Base-by-base conservation (phyloP, 495 filamentous ascomycete species). In the Tuber umbilicatum region DNA sequence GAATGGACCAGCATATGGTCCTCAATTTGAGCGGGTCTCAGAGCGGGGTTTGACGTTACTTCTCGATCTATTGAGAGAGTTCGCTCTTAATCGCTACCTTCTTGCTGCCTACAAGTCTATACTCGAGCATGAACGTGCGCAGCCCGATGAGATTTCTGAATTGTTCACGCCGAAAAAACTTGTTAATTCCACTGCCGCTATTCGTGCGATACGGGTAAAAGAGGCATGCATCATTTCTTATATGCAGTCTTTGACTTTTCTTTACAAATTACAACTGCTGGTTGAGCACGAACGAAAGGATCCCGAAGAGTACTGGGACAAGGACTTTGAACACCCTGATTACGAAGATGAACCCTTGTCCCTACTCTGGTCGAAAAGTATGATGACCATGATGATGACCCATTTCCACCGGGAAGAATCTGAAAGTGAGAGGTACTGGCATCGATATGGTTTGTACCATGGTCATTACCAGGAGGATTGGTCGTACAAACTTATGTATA, bases 381-480 rank as follows among this genome's bases (percentile, higher is more conserved):
- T 64, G 55, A 64, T 64, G 55, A 64, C 55, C 55, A 64, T 64
- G 55, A 35, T 64, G 55, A 64, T 64, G 55, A 64, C 55, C 55
- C 55, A 64, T 64, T 64, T 64, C 27, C 55, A 64, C 12, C 55
- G 55, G 14, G 55, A 64, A 35, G 55, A 64, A 14, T 64, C 55
- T 35, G 55, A 64, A 35, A 64, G 27, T 35, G 55, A 64, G 55
- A 64, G 55, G 31, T 64, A 64, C 55, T 35, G 55, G 55, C 55
- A 64, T 64, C 55, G 55, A 16, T 27, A 64, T 35, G 55, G 55
- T 31, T 64, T 64, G 27, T 64, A 64, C 3, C 55, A 64, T 64
- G 55, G 55, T 7, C 55, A 64, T 64, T 35, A 64, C 55, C 55
- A 64, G 27, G 55, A 64, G 55, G 55, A 64, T 17, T 64, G 55